These are phyloP conservation scores for Monilinia fructicola DNA, from an alignment of 2,329 filamentous ascomycete species.

Conservation along the genomic window DNA sequence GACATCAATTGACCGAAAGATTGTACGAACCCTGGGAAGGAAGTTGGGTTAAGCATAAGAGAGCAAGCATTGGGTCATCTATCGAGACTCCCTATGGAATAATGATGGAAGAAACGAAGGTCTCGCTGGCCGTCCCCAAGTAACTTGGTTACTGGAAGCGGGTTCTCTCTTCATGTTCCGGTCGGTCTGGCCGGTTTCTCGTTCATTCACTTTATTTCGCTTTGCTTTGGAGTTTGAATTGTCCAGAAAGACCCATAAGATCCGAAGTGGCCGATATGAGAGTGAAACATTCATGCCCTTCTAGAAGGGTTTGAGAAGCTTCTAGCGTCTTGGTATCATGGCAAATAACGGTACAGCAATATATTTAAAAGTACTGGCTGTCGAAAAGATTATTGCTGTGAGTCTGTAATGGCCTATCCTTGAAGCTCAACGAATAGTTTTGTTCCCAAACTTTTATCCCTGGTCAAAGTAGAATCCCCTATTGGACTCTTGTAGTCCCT, in stretches of 20 bases:
- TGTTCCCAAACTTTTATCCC: conserved; percentile 4
- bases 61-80: neutral
- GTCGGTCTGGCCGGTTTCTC: conserved; percentile 12
- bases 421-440: neutral
- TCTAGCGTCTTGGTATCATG: conserved; percentile 17
- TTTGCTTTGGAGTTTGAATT: neutral
- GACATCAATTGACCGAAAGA: neutral
- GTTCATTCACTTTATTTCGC: neutral
- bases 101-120: neutral
- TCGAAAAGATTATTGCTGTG: neutral
- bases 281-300: conserved; percentile 20
- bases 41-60: neutral
- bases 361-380: conserved; percentile 1
- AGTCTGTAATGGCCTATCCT: neutral
- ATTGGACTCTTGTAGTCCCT: neutral
- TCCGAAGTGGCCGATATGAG: conserved; percentile 12
- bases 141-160: neutral
- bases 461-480: neutral
- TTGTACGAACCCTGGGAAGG: neutral
- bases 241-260: neutral
- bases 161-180: conserved; percentile 4
- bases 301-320: conserved; percentile 23
- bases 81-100: conserved; percentile 3
- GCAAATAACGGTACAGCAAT: neutral
- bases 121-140: neutral